Percentiles rank a stretch among this genome's conserved stretches.
phyloP scores from a whole-genome alignment of 352 stramenopile genomes.

The Hyaloperonospora arabidopsidis region DNA sequence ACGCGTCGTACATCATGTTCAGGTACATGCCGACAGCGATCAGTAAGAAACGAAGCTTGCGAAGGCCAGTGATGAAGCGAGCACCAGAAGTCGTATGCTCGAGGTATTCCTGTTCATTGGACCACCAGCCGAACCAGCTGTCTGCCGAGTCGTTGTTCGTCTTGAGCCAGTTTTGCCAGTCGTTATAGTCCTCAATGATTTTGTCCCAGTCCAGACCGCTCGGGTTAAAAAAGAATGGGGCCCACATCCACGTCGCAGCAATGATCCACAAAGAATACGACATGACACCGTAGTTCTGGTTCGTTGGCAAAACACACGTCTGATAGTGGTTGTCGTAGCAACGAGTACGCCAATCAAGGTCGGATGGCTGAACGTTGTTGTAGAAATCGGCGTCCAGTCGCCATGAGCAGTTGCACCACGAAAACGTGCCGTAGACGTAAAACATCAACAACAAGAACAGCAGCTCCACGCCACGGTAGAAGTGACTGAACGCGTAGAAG shows the following conservation, averaged over 20 bases:
- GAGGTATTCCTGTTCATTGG: conserved; percentile 71
- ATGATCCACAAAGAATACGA: conserved; percentile 96
- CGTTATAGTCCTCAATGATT: conserved; percentile 89
- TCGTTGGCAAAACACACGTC: conserved; percentile 89
- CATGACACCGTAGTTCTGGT: conserved; percentile 95
- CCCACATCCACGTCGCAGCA: conserved; percentile 83
- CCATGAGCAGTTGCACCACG: conserved; percentile 86
- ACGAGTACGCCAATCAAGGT: conserved; percentile 66
- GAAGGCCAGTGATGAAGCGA: conserved; percentile 61
- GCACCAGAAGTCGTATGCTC: conserved; percentile 63
- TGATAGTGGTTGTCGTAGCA: conserved; percentile 82
- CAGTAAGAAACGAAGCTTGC: conserved; percentile 74
- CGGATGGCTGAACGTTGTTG: conserved; percentile 60
- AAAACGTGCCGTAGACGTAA: conserved; percentile 91
- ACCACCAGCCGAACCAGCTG: conserved; percentile 86
- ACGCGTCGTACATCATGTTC: conserved; percentile 73
- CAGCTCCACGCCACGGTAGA: conserved; percentile 96
- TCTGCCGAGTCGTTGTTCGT: conserved; percentile 81
- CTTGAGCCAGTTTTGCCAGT: conserved; percentile 92
- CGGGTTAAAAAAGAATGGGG: conserved; percentile 92
- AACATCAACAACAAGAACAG: conserved; percentile 75
- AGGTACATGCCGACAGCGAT: conserved; percentile 73
- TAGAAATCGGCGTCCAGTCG: conserved; percentile 61
- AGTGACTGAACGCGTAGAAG: conserved; percentile 97
- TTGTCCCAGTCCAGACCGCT: conserved; percentile 97